Conservation (phyloP, 2,329 filamentous ascomycete genomes). For the Didymella arachidicola region DNA sequence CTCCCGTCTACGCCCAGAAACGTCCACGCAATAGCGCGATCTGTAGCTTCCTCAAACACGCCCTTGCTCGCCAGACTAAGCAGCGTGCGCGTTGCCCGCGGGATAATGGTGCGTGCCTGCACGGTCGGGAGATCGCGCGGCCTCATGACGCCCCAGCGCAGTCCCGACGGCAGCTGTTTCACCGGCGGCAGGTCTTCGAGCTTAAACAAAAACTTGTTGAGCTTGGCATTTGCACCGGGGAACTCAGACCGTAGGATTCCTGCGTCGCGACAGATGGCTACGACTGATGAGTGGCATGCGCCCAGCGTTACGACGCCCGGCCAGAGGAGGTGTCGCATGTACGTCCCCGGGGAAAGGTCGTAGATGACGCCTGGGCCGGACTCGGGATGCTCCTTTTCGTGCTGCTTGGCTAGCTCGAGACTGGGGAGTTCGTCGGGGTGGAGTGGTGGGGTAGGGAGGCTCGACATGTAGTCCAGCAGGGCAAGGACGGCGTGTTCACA, state of each 20-base stretch:
- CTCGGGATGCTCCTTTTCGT: constrained; percentile 38
- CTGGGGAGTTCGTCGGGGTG: constrained; percentile 35
- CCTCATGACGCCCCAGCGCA: constrained; percentile 64
- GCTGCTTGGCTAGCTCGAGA: constrained; percentile 40
- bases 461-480: constrained; percentile 41
- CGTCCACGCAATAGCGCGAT: constrained; percentile 68
- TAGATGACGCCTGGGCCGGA: constrained; percentile 32
- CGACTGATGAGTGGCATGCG: constrained; percentile 49
- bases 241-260: constrained; percentile 41
- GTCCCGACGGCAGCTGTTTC: constrained; percentile 54
- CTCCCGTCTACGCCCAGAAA: constrained; percentile 69
- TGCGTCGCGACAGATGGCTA: constrained; percentile 31
- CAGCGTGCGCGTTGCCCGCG: constrained; percentile 60
- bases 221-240: constrained; percentile 41
- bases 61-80: constrained; percentile 50
- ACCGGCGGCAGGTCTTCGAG: constrained; percentile 56
- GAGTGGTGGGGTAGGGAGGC: constrained; percentile 37
- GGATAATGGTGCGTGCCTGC: constrained; percentile 58
- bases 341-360: constrained; percentile 30
- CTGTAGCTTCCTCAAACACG: constrained; percentile 55
- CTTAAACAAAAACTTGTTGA: constrained; percentile 67
- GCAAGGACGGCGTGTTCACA: constrained; percentile 42
- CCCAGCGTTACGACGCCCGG: constrained; percentile 55
- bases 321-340: constrained; percentile 44
- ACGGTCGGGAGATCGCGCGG: constrained; percentile 65